Evolutionary conservation across 73 alveolate genomes (phyloP).

Genomic region (Chromera velia): DNA sequence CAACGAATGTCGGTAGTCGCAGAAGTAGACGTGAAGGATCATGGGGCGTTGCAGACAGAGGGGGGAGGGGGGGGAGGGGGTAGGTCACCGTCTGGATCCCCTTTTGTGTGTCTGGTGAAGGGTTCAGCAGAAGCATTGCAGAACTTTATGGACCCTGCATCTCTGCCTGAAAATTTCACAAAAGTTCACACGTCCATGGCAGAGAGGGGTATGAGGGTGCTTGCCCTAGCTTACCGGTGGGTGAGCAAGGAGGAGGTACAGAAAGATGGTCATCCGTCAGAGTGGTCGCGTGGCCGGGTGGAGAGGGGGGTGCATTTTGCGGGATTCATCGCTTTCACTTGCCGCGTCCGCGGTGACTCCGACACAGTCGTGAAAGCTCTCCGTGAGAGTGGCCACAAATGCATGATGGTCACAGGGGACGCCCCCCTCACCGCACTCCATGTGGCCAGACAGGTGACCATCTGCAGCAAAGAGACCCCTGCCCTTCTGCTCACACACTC

Average conservation of each 20-base stretch:
- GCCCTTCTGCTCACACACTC: not conserved
- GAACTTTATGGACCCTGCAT: not conserved
- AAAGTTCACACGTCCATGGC: slow-evolving; percentile 25
- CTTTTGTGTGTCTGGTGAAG: not conserved
- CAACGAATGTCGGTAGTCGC: slow-evolving; percentile 42
- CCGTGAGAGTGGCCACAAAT: slow-evolving; percentile 37
- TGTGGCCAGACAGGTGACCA: slow-evolving; percentile 14
- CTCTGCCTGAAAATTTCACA: slow-evolving; percentile 9
- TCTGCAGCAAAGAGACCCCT: not conserved
- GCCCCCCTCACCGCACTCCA: slow-evolving; percentile 30
- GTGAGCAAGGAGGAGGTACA: slow-evolving; percentile 16
- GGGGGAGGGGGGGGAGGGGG: no score
- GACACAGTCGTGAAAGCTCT: slow-evolving; percentile 28
- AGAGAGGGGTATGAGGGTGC: slow-evolving; percentile 37
- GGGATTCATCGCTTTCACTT: slow-evolving; percentile 36
- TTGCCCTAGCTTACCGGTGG: slow-evolving; percentile 23
- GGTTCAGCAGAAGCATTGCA: not conserved
- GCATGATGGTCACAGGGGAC: slow-evolving; percentile 37
- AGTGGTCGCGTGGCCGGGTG: not conserved
- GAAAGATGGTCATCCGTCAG: not conserved
- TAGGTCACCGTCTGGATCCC: not conserved
- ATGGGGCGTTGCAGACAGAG: not conserved
- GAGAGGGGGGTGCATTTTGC: slow-evolving; percentile 30
- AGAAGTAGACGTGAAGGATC: not conserved
- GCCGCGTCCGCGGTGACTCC: slow-evolving; percentile 32